Evolutionary conservation across 1,284 basidiomycete genomes (phyloP).

Genomic region (Pulveroboletus sp.): DNA sequence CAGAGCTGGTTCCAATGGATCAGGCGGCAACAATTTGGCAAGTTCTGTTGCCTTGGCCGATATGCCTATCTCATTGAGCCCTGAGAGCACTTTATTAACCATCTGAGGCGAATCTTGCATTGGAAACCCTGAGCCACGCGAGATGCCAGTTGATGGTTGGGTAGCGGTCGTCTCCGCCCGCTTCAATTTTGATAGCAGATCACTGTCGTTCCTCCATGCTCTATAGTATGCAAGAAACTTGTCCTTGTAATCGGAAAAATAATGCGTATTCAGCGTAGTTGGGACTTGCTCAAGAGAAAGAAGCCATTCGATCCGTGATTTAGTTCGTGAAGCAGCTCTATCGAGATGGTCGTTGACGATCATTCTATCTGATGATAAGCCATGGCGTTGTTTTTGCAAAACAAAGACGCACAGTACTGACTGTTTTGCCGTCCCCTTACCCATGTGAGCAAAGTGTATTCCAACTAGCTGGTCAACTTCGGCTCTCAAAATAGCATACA

Average conservation of each 20-base stretch:
- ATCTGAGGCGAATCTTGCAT: neutral
- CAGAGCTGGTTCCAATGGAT: neutral
- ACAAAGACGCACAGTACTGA: neutral
- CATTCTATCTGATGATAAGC: neutral
- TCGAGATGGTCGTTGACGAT: neutral
- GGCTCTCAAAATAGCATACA: conserved; percentile 41
- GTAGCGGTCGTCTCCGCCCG: neutral
- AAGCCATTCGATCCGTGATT: neutral
- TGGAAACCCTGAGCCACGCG: neutral
- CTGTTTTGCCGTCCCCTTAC: neutral
- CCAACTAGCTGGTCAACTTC: conserved; percentile 44
- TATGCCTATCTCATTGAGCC: neutral
- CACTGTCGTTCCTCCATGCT: neutral
- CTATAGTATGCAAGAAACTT: neutral
- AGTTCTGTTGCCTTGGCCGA: neutral
- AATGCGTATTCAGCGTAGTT: neutral
- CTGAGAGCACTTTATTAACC: neutral
- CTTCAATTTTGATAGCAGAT: neutral
- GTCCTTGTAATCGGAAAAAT: neutral
- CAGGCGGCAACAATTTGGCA: neutral
- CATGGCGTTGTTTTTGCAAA: neutral
- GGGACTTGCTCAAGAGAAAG: neutral
- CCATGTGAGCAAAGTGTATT: conserved; percentile 42
- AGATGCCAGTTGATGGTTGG: no score
- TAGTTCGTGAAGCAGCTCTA: neutral